A percentile compares a stretch with the other conserved stretches of the same genome.
Evolutionary conservation across 2,329 filamentous ascomycete species (phyloP).

Genomic region (Phialophora expanda): DNA sequence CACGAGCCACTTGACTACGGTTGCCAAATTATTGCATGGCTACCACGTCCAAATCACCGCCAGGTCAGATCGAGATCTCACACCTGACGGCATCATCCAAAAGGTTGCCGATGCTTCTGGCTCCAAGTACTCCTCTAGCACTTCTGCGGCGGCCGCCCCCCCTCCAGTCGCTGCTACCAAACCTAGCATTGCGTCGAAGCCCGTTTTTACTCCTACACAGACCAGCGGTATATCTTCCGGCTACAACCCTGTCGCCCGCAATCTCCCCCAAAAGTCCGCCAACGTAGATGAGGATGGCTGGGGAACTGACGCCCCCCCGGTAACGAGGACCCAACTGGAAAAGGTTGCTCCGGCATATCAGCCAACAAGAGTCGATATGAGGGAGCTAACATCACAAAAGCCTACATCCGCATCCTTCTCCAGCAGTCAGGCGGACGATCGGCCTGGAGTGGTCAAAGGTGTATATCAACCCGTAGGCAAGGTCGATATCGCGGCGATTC

Average conservation of each 20-base stretch:
- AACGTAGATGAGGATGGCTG: conserved; percentile 82
- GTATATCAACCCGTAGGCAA: conserved; percentile 94
- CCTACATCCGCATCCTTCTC: conserved; percentile 66
- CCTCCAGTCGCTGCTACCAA: conserved; percentile 59
- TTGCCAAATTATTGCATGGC: conserved; percentile 90
- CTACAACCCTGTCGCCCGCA: conserved; percentile 68
- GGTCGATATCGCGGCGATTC: conserved; percentile 93
- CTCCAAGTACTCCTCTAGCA: conserved; percentile 83
- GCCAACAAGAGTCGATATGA: conserved; percentile 93
- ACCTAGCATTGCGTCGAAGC: conserved; percentile 77
- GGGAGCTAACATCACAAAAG: conserved; percentile 77
- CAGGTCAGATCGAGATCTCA: conserved; percentile 85
- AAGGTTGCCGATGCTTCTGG: conserved; percentile 95
- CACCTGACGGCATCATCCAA: conserved; percentile 83
- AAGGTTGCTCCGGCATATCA: conserved; percentile 93
- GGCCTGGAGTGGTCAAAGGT: conserved; percentile 75
- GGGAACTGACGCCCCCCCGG: conserved; percentile 90
- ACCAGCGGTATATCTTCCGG: conserved; percentile 58
- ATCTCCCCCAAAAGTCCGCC: conserved; percentile 53
- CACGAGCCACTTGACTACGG: conserved; percentile 86
- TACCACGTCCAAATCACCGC: conserved; percentile 98
- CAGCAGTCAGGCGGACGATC: conserved; percentile 53
- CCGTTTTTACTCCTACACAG: conserved; percentile 83
- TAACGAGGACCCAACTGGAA: conserved; percentile 84
- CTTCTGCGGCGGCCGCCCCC: conserved; percentile 61